Base-by-base conservation (phyloP, 2,329 filamentous ascomycete genomes). In the Camillea tinctor region DNA sequence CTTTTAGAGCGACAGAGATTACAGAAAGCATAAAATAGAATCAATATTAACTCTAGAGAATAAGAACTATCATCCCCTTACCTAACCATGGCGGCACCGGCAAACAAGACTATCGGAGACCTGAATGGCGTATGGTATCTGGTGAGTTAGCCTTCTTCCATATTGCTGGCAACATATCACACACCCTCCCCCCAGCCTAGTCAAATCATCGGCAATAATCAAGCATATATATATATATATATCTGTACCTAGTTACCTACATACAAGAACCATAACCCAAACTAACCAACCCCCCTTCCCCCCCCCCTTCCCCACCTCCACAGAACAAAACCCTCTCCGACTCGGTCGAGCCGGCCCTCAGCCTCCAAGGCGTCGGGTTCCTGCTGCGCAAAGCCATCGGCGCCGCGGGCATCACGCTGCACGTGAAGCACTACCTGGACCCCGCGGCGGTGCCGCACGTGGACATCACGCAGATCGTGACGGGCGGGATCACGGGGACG, bases 301-400 rank as follows among this genome's bases (percentile, higher is more conserved):
- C 26, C 13, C 26, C 13, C 26, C 3, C 3, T n/a, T n/a, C 26
- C 6, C 7, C 8, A 30, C 26, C 26, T 55, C 55, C 56, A 54
- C 71, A 94, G 91, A 93, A 95, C 83, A 90, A 90, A 73, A 77
- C 79, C 63, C 80, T 93, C 67, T 93, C 90, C 60, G 88, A 90
- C 75, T 77, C 82, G 65, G 78, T 87, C 53, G 90, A 93, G 61
- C 80, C 86, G 1, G 84, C 89, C 63, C 87, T 97, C 60, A 72
- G 82, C 54, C 82, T 94, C 69, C 90, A 93, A 81, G 88, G 88
- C 71, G 79, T 92, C 62, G 79, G 85, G 74, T 94, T 85, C 84
- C 68, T 93, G 55, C 82, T 83, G 54, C 91, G 92, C 76, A 93
- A 89, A 79, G 86, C 84, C 61, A 86, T 96, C 73, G 76, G 80